These are phyloP conservation scores for Aspergillus glaucus DNA, from an alignment of 2,329 filamentous ascomycete species.

Conservation along the genomic window DNA sequence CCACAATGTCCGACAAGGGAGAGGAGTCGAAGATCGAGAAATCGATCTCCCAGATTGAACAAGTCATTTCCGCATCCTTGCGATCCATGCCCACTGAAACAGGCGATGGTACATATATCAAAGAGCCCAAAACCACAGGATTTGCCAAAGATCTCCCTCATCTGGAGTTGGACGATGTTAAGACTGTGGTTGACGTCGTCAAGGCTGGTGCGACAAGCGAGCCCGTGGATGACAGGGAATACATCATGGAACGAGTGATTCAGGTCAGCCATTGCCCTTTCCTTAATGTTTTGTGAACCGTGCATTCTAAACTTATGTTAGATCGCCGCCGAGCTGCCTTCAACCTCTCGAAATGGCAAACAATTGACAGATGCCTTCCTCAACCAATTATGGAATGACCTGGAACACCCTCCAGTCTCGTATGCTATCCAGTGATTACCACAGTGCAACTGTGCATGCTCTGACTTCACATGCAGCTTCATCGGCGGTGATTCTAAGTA, in stretches of 20 bases:
- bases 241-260: constrained; percentile 55
- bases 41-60: constrained; percentile 31
- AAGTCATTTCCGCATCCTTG: constrained; percentile 36
- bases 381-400: constrained; percentile 48
- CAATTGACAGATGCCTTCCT: constrained; percentile 47
- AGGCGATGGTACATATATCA: constrained; percentile 36
- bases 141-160: constrained; percentile 42
- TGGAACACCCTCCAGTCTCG: constrained; percentile 50
- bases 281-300: no score
- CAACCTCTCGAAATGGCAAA: constrained; percentile 27
- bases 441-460: constrained; percentile 16
- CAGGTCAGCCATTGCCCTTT: constrained; percentile 23
- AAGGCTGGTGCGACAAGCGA: constrained; percentile 44
- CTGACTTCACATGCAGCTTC: constrained; percentile 21
- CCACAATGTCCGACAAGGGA: constrained; percentile 17
- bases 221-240: constrained; percentile 55
- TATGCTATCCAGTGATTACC: constrained; percentile 26
- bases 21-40: constrained; percentile 22
- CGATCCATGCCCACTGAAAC: constrained; percentile 38
- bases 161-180: constrained; percentile 42
- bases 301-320: constrained; percentile 9
- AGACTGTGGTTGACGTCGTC: constrained; percentile 34
- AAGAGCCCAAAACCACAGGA: constrained; percentile 27
- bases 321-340: constrained; percentile 33
- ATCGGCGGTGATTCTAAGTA: constrained; percentile 30